These are phyloP conservation scores for Paramecium pentaurelia DNA, from an alignment of 73 alveolate species.

Conservation along the genomic window DNA sequence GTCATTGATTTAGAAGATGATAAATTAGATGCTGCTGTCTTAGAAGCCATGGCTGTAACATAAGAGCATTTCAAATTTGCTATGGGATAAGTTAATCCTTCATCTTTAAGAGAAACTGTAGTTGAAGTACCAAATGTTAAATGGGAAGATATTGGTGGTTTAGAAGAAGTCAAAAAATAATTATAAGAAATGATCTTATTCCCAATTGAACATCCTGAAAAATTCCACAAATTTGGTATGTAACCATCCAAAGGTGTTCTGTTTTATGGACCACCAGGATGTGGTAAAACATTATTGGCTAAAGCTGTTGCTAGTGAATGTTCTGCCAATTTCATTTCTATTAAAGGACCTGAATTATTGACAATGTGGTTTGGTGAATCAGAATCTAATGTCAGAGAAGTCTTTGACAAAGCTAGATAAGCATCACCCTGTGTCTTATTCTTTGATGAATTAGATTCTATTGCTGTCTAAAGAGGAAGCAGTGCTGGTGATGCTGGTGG, in stretches of 20 bases:
- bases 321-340: conserved; percentile 78
- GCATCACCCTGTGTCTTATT: conserved; percentile 91
- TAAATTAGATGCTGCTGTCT: conserved; percentile 85
- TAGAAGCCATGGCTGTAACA: conserved; percentile 96
- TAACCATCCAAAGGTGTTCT: conserved; percentile 70
- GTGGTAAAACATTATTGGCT: conserved; percentile 70
- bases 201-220: conserved; percentile 98
- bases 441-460: conserved; percentile 87
- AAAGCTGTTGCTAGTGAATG: conserved; percentile 85
- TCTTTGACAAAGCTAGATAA: conserved; percentile 84
- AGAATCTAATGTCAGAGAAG: conserved; percentile 87
- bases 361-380: conserved; percentile 84
- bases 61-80: conserved; percentile 94
- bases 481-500: conserved; percentile 90
- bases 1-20: conserved; percentile 96
- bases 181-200: conserved; percentile 94
- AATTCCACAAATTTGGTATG: conserved; percentile 80
- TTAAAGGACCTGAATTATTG: conserved; percentile 79
- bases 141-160: conserved; percentile 99
- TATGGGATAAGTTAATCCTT: conserved; percentile 89
- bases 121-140: conserved; percentile 96
- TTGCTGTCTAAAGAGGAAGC: conserved; percentile 82
- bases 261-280: conserved; percentile 74
- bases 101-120: conserved; percentile 82
- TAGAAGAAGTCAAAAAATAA: conserved; percentile 92